Percentiles rank a stretch among this genome's conserved stretches.
Evolutionary conservation across 345 rosid species (phyloP).

Genomic region (Arabidopsis thaliana): TAIR10.1 NC_003070.9:24074001-24074500

Average conservation of each 20-base stretch:
- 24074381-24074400: slow-evolving; percentile 63
- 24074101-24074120: not conserved
- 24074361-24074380: slow-evolving; percentile 76
- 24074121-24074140: slow-evolving; percentile 11
- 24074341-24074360: slow-evolving; percentile 1
- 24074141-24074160: not conserved
- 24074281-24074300: not conserved
- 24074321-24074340: slow-evolving; percentile 14
- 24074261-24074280: slow-evolving; percentile 8
- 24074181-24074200: not conserved
- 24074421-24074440: slow-evolving; percentile 89
- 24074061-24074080: not conserved
- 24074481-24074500: slow-evolving; percentile 90
- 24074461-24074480: slow-evolving; percentile 99
- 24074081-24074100: slow-evolving; percentile 6
- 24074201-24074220: not conserved
- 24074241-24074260: not conserved
- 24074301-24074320: slow-evolving; percentile 7
- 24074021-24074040: slow-evolving; percentile 15
- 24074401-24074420: slow-evolving; percentile 85
- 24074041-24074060: not conserved
- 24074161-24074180: not conserved
- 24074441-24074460: slow-evolving; percentile 96
- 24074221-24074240: slow-evolving; percentile 6
- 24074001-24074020: not conserved